Conservation (phyloP, 2,329 filamentous ascomycete genomes). For the Colletotrichum echinochloae region DNA sequence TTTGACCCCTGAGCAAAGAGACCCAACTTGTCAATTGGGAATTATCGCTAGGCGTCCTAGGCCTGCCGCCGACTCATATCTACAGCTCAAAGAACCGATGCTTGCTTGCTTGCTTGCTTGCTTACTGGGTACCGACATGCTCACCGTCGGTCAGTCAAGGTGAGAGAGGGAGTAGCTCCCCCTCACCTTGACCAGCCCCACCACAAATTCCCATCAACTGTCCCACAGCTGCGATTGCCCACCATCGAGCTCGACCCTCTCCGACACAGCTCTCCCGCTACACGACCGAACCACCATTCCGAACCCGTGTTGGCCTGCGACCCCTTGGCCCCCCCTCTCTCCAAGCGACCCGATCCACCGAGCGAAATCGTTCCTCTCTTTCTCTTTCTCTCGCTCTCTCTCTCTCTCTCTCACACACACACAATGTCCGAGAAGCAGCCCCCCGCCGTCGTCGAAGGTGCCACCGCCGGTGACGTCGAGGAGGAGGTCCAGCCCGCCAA, state of each 20-base stretch:
- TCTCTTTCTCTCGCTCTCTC: too few relatives aligned
- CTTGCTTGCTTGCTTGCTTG: too few relatives aligned
- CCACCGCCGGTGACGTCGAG: slow-evolving; percentile 68
- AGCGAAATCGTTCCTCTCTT: too few relatives aligned
- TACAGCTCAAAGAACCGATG: too few relatives aligned
- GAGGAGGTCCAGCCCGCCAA: slow-evolving; percentile 68
- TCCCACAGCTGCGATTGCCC: neutral
- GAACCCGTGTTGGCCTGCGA: neutral
- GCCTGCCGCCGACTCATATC: too few relatives aligned
- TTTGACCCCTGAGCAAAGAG: too few relatives aligned
- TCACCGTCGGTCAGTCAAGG: slow-evolving; percentile 22
- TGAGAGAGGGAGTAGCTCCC: neutral
- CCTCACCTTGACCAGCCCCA: slow-evolving; percentile 32
- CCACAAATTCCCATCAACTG: slow-evolving; percentile 29
- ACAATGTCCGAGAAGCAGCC: slow-evolving; percentile 74
- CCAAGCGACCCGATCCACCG: neutral
- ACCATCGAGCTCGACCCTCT: slow-evolving; percentile 6
- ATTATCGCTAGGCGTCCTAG: too few relatives aligned
- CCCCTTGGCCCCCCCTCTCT: too few relatives aligned
- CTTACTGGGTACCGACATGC: too few relatives aligned
- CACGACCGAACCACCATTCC: neutral
- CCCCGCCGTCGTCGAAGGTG: slow-evolving; percentile 68
- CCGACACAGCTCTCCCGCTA: neutral
- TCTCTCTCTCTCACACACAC: too few relatives aligned
- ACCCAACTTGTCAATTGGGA: too few relatives aligned